Evolutionary conservation across 495 filamentous ascomycete genomes (phyloP), one percentile per base, ranked within the genome.

Genomic region (Annulohypoxylon nitens): DNA sequence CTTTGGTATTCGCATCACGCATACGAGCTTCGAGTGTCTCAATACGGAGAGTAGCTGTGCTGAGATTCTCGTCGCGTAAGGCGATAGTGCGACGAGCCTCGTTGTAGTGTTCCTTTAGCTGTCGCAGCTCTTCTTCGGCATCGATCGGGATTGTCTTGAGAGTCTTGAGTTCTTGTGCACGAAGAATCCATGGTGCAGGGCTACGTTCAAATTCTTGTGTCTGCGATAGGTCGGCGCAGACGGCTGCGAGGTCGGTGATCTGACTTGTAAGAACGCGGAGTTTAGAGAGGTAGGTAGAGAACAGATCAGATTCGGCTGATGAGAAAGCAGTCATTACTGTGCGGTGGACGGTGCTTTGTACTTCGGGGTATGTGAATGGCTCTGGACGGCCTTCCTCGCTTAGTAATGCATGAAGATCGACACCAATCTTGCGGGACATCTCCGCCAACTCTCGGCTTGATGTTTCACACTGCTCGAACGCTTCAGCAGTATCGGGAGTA

Each of bases 1-100:
- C 82, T 77, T 91, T 90, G 66, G 93, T 91, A 36, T 91, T 88
- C 11, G 93, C 88, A 72, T 97, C 94, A 45, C 92, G 89, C 86
- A 90, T 92, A 14, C 91, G 86, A 23, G 87, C 86, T 77, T 97
- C 95, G 50, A 98, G 90, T 4, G 93, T 92, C 80, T 98, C 96
- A 76, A 97, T 95, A 79, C 97, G 97, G 68, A 97, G 92, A 2
- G 89, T 88, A 9, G 93, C 86, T 36, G 93, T 93, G 71, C 92
- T 91, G 18, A 93, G 82, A 25, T 83, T 84, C 65, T 92, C 85
- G 43, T 94, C 91, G 33, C 88, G 86, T 50, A 90, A 82, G 8
- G 89, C 89, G 73, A 89, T 89, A 73, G 84, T 87, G 76, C 88
- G 87, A 0, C 88, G 85, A 34, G 85, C 90, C 76, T 89, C 92